Evolutionary conservation across 495 filamentous ascomycete species (phyloP), one percentile per base, ranked within the genome.

Genomic region (Collariella sp.): DNA sequence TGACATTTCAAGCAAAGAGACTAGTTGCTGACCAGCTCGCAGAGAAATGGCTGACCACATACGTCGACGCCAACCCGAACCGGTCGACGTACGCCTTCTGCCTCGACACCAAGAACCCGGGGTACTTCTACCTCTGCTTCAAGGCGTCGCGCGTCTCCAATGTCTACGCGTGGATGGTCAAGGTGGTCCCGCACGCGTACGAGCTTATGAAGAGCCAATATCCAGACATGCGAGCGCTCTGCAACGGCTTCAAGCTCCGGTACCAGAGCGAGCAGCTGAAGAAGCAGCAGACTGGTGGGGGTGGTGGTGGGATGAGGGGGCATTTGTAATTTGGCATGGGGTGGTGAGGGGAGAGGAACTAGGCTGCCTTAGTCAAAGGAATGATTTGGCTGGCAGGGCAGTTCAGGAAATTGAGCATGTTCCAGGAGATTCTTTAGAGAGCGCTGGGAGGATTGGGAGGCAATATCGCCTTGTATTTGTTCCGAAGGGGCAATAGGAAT

Each of bases 1-100:
- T 12, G n/a, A 38, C 10, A 38, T 3, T 38, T 12, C 2, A n/a
- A 12, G 31, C 12, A 12, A 13, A n/a, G 3, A 12, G 35, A 12
- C 11, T 7, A 23, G 36, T n/a, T 13, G 2, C 71, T 78, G 65
- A 78, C 60, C 35, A 49, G 29, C 31, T 43, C 33, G 50, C 65
- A 96, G 94, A 96, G 70, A 84, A 85, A 76, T 98, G 91, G 91
- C 76, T 98, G 52, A 84, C 86, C 29, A 94, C 89, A 19, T 98
- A 97, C 72, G 89, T 88, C 60, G 85, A 91, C 71, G 93, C 93
- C 60, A 96, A 97, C 70, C 94, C 94, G 2, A 91, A 84, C 60
- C 87, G 93, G 52, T 93, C 86, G 44, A 86, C 86, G 42, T 98
- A 98, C 70, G 83, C 85, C 18, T 98, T 97, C 78, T 96, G 91